phyloP scores from a whole-genome alignment of 768 basidiomycete genomes.

The Trametes elegans region DNA sequence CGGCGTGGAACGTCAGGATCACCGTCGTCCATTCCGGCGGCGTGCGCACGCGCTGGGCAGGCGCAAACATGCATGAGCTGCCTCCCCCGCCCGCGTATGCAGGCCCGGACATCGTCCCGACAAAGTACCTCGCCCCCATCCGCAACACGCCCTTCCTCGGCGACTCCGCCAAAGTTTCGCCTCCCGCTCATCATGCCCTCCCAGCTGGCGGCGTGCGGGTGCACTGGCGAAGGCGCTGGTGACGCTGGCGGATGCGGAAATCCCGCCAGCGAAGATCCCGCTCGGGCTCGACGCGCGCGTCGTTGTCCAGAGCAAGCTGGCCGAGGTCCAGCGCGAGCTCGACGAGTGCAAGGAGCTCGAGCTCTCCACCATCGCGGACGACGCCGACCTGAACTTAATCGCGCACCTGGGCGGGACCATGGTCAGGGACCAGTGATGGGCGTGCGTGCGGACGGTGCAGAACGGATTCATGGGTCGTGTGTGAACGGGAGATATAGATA shows the following conservation, averaged over 20 bases:
- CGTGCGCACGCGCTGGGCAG: slow-evolving; percentile 23
- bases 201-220: too few relatives aligned
- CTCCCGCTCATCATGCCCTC: too few relatives aligned
- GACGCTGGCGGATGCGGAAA: not conserved
- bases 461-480: too few relatives aligned
- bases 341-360: too few relatives aligned
- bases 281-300: not conserved
- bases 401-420: too few relatives aligned
- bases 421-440: too few relatives aligned
- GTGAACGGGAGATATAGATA: too few relatives aligned
- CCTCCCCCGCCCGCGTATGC: slow-evolving; percentile 5
- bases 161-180: slow-evolving; percentile 3
- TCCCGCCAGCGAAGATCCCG: slow-evolving; percentile 2
- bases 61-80: not conserved
- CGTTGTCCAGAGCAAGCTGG: slow-evolving; percentile 2
- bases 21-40: slow-evolving; percentile 22
- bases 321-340: slow-evolving; percentile 2
- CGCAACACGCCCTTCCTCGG: not conserved
- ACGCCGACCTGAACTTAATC: too few relatives aligned
- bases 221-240: too few relatives aligned
- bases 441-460: too few relatives aligned
- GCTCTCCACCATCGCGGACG: slow-evolving; percentile 2
- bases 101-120: not conserved
- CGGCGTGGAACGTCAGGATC: slow-evolving; percentile 23
- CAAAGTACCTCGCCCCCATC: not conserved